These are phyloP conservation scores for Ambrosia hybrid DNA, from an alignment of 140 eudicot species.

Conservation along the genomic window DNA sequence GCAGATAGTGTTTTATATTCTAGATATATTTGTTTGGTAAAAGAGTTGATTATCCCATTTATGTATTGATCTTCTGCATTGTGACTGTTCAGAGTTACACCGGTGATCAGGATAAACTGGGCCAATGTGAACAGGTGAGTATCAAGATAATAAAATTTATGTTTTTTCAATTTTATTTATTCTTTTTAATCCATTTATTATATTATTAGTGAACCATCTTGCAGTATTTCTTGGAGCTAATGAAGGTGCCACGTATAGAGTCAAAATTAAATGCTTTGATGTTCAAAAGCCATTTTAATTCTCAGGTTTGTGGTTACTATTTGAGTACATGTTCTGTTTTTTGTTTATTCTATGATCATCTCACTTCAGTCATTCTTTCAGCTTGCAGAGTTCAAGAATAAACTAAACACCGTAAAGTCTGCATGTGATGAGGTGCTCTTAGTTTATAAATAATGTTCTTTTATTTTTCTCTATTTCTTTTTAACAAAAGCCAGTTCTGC, in stretches of 20 bases:
- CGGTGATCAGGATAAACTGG: slow-evolving; percentile 69
- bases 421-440: slow-evolving; percentile 75
- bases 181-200: background rate
- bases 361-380: slow-evolving; percentile 37
- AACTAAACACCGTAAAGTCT: slow-evolving; percentile 62
- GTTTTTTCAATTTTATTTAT: background rate
- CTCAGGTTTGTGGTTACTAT: slow-evolving; percentile 57
- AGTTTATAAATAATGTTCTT: slow-evolving; percentile 5
- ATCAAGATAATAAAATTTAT: background rate
- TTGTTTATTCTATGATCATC: slow-evolving; percentile 21
- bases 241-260: slow-evolving; percentile 95
- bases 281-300: slow-evolving; percentile 75
- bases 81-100: slow-evolving; percentile 55
- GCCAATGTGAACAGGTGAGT: slow-evolving; percentile 76
- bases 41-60: slow-evolving; percentile 14
- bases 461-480: background rate
- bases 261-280: slow-evolving; percentile 70
- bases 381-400: slow-evolving; percentile 70
- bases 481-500: slow-evolving; percentile 15
- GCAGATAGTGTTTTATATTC: slow-evolving; percentile 1
- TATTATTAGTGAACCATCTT: slow-evolving; percentile 7
- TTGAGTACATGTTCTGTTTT: background rate
- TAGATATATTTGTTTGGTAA: background rate
- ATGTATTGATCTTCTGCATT: slow-evolving; percentile 30
- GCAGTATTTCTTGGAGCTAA: slow-evolving; percentile 83